These are phyloP conservation scores for Mycena rebaudengoi DNA, from an alignment of 768 basidiomycete species.

Conservation along the genomic window DNA sequence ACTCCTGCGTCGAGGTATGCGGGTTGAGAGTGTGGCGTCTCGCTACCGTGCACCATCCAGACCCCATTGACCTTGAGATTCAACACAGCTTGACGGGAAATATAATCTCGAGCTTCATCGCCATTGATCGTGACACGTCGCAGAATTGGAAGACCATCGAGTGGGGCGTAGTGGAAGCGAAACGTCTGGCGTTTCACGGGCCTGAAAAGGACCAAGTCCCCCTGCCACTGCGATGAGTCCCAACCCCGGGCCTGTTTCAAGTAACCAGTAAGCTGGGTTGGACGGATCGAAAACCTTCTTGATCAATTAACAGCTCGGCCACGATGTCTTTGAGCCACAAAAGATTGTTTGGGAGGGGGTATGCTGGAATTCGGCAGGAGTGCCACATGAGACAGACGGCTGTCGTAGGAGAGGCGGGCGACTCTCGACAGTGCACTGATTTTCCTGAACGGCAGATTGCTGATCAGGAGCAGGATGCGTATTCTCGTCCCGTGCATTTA, in stretches of 20 bases:
- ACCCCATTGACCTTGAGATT: conserved; percentile 75
- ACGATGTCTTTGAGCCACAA: conserved; percentile 62
- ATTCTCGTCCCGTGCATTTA: background rate
- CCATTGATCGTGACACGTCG: conserved; percentile 72
- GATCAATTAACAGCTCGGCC: conserved; percentile 80
- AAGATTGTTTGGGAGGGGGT: conserved; percentile 47
- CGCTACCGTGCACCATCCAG: conserved; percentile 76
- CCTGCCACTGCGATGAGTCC: conserved; percentile 45
- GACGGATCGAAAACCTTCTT: conserved; percentile 80
- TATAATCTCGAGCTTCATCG: conserved; percentile 76
- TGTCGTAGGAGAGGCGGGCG: conserved; percentile 1
- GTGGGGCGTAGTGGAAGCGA: conserved; percentile 75
- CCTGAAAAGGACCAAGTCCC: conserved; percentile 70
- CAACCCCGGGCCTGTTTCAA: conserved; percentile 37
- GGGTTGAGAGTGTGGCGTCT: conserved; percentile 48
- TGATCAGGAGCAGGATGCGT: too few relatives aligned
- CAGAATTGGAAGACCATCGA: conserved; percentile 74
- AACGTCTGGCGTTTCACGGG: conserved; percentile 67
- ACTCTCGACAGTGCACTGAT: background rate
- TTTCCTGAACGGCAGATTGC: background rate
- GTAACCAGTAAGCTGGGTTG: conserved; percentile 64
- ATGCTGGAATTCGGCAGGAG: conserved; percentile 6
- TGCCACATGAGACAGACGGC: conserved; percentile 22
- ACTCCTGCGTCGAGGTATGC: conserved; percentile 26
- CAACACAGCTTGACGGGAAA: conserved; percentile 79